A percentile compares a stretch with the other conserved stretches of the same genome.
Evolutionary conservation across 805 yeast genomes (phyloP).

Genomic region (Citeromyces nyonsensis): DNA sequence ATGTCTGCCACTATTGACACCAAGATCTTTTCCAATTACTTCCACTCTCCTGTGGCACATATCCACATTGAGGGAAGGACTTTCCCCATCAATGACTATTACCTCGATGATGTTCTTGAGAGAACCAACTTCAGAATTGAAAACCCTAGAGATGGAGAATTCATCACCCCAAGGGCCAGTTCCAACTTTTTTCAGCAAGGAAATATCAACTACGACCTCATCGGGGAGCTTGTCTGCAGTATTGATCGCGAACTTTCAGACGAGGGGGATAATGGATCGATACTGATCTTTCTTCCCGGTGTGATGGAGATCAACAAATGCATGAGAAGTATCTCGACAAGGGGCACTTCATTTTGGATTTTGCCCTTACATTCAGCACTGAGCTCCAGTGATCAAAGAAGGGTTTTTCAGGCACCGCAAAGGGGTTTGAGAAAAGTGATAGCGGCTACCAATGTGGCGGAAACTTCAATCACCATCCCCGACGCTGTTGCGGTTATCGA

Average conservation of each 20-base stretch:
- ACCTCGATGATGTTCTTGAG: constrained; percentile 50
- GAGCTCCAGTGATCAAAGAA: constrained; percentile 66
- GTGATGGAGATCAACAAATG: constrained; percentile 71
- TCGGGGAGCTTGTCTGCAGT: constrained; percentile 35
- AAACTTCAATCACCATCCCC: constrained; percentile 91
- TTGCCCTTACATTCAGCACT: constrained; percentile 85
- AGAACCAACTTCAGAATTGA: constrained; percentile 27
- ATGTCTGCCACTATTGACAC: constrained; percentile 93
- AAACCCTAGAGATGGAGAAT: constrained; percentile 12
- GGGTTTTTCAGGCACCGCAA: constrained; percentile 48
- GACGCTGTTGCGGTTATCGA: constrained; percentile 91
- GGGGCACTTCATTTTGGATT: constrained; percentile 16
- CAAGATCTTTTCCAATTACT: constrained; percentile 49
- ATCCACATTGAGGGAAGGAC: constrained; percentile 88
- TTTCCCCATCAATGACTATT: constrained; percentile 73
- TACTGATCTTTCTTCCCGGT: constrained; percentile 81
- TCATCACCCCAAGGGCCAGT: constrained; percentile 41
- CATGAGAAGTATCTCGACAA: constrained; percentile 20
- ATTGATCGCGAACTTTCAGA: constrained; percentile 31
- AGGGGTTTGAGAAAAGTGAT: constrained; percentile 56
- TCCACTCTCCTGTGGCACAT: constrained; percentile 38
- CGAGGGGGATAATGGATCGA: constrained; percentile 45
- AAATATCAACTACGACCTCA: constrained; percentile 59
- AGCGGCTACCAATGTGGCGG: constrained; percentile 89
- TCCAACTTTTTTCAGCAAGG: constrained; percentile 53